These are phyloP conservation scores for Leccinum solheimii DNA, from an alignment of 1,284 basidiomycete species.

Conservation along the genomic window DNA sequence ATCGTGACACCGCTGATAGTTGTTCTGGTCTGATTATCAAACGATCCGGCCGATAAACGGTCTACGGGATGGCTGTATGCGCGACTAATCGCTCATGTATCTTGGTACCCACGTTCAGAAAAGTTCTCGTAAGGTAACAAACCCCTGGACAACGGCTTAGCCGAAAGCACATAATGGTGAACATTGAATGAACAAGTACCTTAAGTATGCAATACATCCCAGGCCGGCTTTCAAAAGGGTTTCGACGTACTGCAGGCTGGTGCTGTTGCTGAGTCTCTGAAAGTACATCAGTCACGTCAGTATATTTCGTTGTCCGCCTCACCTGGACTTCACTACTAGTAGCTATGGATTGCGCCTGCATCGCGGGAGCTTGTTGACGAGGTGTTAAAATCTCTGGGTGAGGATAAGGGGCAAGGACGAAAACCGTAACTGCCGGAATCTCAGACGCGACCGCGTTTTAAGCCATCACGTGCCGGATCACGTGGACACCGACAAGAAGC, in stretches of 20 bases:
- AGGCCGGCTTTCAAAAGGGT: conserved; percentile 71
- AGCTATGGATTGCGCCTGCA: conserved; percentile 30
- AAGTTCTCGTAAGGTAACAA: conserved; percentile 80
- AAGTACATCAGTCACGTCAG: conserved; percentile 10
- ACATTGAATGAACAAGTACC: conserved; percentile 40
- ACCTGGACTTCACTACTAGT: conserved; percentile 33
- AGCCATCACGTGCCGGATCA: conserved; percentile 14
- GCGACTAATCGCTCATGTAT: background rate
- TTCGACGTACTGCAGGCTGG: conserved; percentile 67
- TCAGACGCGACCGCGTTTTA: conserved; percentile 16
- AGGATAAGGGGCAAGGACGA: conserved; percentile 4
- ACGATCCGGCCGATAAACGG: conserved; percentile 31
- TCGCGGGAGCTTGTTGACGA: conserved; percentile 1
- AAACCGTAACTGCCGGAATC: background rate
- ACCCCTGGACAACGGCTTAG: conserved; percentile 25
- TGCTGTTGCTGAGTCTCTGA: conserved; percentile 53
- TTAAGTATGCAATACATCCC: conserved; percentile 75
- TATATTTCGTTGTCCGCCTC: background rate
- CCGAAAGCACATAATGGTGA: background rate
- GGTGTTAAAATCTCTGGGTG: background rate
- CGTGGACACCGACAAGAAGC: conserved; percentile 17
- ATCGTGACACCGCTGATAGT: conserved; percentile 34
- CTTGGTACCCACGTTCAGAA: conserved; percentile 52
- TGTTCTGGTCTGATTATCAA: conserved; percentile 22
- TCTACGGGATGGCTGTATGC: conserved; percentile 18